phyloP scores from a whole-genome alignment of 2,329 filamentous ascomycete genomes.

The Penicillium italicum region DNA sequence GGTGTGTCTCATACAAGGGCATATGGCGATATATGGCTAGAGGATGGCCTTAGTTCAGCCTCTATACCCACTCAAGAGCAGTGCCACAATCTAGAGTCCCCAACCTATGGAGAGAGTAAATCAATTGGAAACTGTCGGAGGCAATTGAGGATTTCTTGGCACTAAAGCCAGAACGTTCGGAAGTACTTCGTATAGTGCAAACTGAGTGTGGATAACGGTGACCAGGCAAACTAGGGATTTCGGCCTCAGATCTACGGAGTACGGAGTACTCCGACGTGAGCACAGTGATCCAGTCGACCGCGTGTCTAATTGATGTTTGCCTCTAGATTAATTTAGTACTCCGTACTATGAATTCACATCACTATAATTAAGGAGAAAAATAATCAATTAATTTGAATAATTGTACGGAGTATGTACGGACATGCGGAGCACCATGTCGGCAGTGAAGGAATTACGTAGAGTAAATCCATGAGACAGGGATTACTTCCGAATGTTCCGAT shows the following conservation, averaged over 20 bases:
- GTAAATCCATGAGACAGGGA: background rate
- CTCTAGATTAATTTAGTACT: background rate
- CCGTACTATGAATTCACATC: background rate
- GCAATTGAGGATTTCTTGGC: background rate
- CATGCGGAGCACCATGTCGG: background rate
- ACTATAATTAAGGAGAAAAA: background rate
- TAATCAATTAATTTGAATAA: background rate
- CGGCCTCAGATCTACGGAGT: conserved; percentile 4
- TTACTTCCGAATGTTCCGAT: background rate
- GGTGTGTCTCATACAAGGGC: background rate
- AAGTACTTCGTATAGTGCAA: background rate
- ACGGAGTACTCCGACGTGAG: too few species aligned
- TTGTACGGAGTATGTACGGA: background rate
- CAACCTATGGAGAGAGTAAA: background rate
- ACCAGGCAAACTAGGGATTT: background rate
- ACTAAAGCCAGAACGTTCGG: background rate
- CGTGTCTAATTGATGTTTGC: background rate
- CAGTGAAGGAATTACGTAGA: background rate
- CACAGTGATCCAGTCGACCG: background rate
- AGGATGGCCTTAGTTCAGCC: background rate
- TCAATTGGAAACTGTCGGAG: background rate
- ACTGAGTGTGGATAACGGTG: background rate
- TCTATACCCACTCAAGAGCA: background rate
- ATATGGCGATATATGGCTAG: background rate
- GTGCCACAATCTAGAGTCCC: background rate